These are phyloP conservation scores for Exophiala aquamarina DNA, from an alignment of 2,329 filamentous ascomycete species.

Conservation along the genomic window DNA sequence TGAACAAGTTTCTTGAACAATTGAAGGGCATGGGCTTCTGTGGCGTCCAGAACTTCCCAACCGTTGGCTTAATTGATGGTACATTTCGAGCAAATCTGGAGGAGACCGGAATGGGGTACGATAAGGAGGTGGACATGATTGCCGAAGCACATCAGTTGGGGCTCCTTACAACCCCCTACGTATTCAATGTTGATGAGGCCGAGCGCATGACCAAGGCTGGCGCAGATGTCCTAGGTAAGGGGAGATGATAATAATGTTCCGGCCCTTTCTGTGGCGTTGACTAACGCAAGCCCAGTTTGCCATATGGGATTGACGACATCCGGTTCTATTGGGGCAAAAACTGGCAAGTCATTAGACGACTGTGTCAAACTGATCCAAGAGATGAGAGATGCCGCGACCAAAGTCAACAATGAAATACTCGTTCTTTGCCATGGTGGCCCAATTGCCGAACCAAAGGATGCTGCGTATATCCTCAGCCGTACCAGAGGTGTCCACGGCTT, in stretches of 20 bases:
- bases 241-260: not conserved
- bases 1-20: conserved; percentile 60
- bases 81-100: conserved; percentile 67
- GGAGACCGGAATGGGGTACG: conserved; percentile 71
- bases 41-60: conserved; percentile 73
- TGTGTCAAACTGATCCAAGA: conserved; percentile 61
- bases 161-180: conserved; percentile 68
- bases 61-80: conserved; percentile 65
- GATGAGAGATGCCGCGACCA: conserved; percentile 61
- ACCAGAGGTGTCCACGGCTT: conserved; percentile 69
- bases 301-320: conserved; percentile 68
- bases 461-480: conserved; percentile 60
- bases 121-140: conserved; percentile 67
- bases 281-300: conserved; percentile 46
- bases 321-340: conserved; percentile 64
- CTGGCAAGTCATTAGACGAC: conserved; percentile 63
- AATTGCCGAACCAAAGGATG: conserved; percentile 64
- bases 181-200: conserved; percentile 64
- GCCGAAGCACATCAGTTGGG: conserved; percentile 58
- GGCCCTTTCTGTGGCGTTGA: not conserved
- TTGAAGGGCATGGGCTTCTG: conserved; percentile 64
- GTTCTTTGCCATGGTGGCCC: conserved; percentile 71
- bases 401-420: conserved; percentile 58
- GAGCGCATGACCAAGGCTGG: conserved; percentile 63
- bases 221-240: conserved; percentile 56